Percentiles rank a stretch among this genome's conserved stretches.
Conservation (phyloP, 176 grass and related monocot genomes). For the Metroxylon sagu region DNA sequence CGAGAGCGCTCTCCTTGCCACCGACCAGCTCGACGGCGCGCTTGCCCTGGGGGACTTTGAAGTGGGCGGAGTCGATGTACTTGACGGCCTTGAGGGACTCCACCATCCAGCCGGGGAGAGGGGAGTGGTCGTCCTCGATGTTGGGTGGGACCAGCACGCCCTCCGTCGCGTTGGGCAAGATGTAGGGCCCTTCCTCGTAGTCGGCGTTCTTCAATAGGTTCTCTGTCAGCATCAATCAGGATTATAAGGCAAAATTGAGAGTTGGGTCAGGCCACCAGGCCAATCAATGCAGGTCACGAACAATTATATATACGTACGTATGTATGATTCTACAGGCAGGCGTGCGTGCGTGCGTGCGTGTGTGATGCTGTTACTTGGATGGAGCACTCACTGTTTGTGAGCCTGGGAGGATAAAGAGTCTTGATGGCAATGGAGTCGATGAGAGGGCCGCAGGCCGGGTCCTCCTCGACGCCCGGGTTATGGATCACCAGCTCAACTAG, state of each 20-base stretch:
- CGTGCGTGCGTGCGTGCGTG: too few species aligned
- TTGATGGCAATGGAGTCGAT: slow-evolving; percentile 68
- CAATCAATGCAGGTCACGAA: too few species aligned
- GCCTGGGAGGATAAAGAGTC: slow-evolving; percentile 52
- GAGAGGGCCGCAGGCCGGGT: slow-evolving; percentile 79
- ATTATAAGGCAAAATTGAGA: too few species aligned
- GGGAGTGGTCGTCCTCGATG: slow-evolving; percentile 92
- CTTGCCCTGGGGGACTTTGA: slow-evolving; percentile 56
- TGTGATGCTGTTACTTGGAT: too few species aligned
- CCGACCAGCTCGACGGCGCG: slow-evolving; percentile 86
- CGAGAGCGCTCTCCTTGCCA: slow-evolving; percentile 68
- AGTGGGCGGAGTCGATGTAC: slow-evolving; percentile 84
- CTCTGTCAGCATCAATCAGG: not conserved
- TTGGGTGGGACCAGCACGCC: slow-evolving; percentile 79
- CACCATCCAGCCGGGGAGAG: slow-evolving; percentile 78
- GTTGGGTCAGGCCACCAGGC: too few species aligned
- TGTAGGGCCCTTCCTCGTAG: slow-evolving; percentile 82
- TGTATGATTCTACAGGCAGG: too few species aligned
- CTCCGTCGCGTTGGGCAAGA: slow-evolving; percentile 65
- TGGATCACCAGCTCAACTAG: slow-evolving; percentile 55
- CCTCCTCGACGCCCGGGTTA: slow-evolving; percentile 81
- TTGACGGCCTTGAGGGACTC: slow-evolving; percentile 84
- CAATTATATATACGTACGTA: too few species aligned
- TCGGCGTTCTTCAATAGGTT: slow-evolving; percentile 94
- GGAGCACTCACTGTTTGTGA: slow-evolving; percentile 11